Base-by-base conservation (phyloP, 352 stramenopile species). In the Pythium scleroteichum region DNA sequence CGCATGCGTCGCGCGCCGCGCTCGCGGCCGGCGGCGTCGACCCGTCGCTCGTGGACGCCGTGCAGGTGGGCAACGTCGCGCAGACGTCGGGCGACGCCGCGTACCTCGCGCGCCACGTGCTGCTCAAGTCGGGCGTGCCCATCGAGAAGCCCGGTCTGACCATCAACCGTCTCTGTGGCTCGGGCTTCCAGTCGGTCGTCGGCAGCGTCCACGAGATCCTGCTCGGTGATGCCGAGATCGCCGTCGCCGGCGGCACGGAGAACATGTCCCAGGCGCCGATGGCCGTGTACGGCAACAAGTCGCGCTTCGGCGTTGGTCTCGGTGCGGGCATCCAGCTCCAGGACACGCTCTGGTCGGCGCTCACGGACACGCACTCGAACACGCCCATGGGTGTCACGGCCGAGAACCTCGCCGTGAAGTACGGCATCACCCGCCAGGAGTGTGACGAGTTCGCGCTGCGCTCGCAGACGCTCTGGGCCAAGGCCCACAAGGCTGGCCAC, bases 351-450 rank as follows among this genome's bases (percentile, higher is more conserved):
- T 99, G 97, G 97, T 93, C 97, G 62, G 96, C 94, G 38, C 78
- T 99, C 6, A 99, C 96, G 12, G 97, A 99, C 79, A 91, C 87
- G 55, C 90, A 98, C 76, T 82, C 82, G 39, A 91, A 95, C 57
- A 96, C 91, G 56, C 95, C 97, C 1, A 99, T 99, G 97, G 97
- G 96, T 45, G 92, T 99, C 62, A 99, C 97, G 49, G 96, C 96
- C 27, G 97, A 99, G 67, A 99, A 99, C 78, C 68, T 99, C n/a
- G 97, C 92, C 0, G 91, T 90, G 42, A 89, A 99, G 75, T 97
- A 98, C 78, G 73, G 68, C 47, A 98, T 99, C 72, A 89, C 87
- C 40, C 83, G 95, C 20, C 80, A 98, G 61, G 74, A 99, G 66
- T 99, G 92, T 58, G 97, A 99, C 67, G 87, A 91, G 48, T 99